Conservation (phyloP, 2,329 filamentous ascomycete genomes). For the Ampelomyces quisqualis region DNA sequence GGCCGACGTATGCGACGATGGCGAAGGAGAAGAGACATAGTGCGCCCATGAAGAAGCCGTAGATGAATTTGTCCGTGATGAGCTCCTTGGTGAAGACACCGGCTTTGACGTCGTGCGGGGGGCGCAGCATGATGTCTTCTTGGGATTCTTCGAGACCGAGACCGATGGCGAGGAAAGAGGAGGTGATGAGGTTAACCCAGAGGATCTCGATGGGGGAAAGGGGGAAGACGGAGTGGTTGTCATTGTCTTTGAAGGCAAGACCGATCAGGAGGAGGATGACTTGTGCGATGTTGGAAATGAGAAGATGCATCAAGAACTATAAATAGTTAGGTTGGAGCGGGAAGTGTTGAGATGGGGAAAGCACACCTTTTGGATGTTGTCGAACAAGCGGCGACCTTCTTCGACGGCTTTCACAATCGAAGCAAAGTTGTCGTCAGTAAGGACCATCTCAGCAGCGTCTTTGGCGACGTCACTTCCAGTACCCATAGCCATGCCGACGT, state of each 20-base stretch:
- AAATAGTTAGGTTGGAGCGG: neutral
- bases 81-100: slow-evolving; percentile 51
- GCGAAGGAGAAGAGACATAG: slow-evolving; percentile 50
- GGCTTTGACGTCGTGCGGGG: slow-evolving; percentile 46
- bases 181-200: slow-evolving; percentile 52
- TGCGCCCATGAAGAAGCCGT: slow-evolving; percentile 49
- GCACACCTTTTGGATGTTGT: slow-evolving; percentile 45
- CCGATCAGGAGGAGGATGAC: slow-evolving; percentile 51
- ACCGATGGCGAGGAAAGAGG: slow-evolving; percentile 51
- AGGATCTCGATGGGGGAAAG: slow-evolving; percentile 52
- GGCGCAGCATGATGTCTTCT: slow-evolving; percentile 50
- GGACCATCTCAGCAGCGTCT: slow-evolving; percentile 45
- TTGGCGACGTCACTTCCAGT: slow-evolving; percentile 45
- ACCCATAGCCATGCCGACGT: slow-evolving; percentile 49
- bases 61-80: slow-evolving; percentile 52
- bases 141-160: slow-evolving; percentile 51
- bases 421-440: slow-evolving; percentile 47
- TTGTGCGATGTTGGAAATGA: slow-evolving; percentile 53
- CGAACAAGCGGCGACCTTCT: slow-evolving; percentile 45
- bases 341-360: neutral
- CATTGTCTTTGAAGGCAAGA: slow-evolving; percentile 49
- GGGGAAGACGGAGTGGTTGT: slow-evolving; percentile 49
- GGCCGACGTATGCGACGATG: slow-evolving; percentile 47
- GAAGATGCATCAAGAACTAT: slow-evolving; percentile 50
- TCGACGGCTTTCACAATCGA: slow-evolving; percentile 47